Base-by-base conservation (phyloP, 1,284 basidiomycete species). In the Trametes versicolor region DNA sequence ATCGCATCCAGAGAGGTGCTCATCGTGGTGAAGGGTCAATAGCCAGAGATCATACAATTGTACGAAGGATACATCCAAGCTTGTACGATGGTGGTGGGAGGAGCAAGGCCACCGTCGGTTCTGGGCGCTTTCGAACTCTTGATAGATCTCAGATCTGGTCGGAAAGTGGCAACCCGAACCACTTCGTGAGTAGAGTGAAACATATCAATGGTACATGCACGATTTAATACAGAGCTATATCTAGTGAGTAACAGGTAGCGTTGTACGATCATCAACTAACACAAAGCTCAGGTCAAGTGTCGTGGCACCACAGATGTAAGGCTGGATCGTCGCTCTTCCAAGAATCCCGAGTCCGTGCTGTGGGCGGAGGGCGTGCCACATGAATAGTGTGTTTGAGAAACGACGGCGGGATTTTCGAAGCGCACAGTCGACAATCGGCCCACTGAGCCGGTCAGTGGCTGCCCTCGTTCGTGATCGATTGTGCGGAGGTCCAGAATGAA, bases 1-100 rank as follows among this genome's bases (percentile, higher is more conserved):
- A 90, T 71, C 43, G 83, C 69, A 74, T 93, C 90, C n/a, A 86
- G 75, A 4, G 73, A 71, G 12, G 79, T 68, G 68, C 77, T 78
- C 80, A 83, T 82, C 7, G 34, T 41, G 8, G n/a, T 12, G 21
- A 6, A 2, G 23, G 2, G 29, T 36, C 50, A 51, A 32, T 32
- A 19, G 32, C 6, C 6, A 21, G n/a, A 21, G 32, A 1, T 25
- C 19, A 36, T 36, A 7, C 48, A 17, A 25, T 29, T 2, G 37
- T 29, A 6, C 25, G 17, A 17, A 25, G 4, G 37, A 19, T 23
- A 1, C 52, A 54, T 37, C 21, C 25, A 29, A 32, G 47, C 23
- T 21, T 4, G 45, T 17, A 17, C 21, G 23, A 25, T 27, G 45
- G 45, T 48, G 4, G 45, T 48, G 45, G 45, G 21, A 7, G 25